Percentiles rank a stretch among this genome's conserved stretches.
These are phyloP conservation scores for Kwoniella shandongensis DNA, from an alignment of 768 basidiomycete genomes.

Conservation along the genomic window DNA sequence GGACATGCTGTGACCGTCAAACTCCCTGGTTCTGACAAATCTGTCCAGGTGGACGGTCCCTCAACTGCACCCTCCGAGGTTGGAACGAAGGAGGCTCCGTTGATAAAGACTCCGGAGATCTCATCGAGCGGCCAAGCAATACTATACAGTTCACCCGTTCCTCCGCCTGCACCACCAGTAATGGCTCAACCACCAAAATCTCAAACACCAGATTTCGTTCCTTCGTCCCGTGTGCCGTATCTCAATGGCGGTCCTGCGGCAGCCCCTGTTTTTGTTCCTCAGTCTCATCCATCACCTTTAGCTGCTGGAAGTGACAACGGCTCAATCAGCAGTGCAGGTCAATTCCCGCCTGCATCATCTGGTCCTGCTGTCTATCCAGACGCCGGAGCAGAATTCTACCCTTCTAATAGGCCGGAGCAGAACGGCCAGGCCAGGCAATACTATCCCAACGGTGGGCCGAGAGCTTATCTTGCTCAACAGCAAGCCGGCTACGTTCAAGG, in stretches of 20 bases:
- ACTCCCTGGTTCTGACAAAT: constrained; percentile 27
- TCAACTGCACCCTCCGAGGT: background rate
- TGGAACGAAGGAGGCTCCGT: background rate
- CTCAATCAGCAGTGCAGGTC: constrained; percentile 23
- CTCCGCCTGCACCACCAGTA: background rate
- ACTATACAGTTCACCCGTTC: constrained; percentile 11
- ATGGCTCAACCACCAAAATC: background rate
- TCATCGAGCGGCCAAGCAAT: constrained; percentile 14
- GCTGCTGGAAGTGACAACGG: constrained; percentile 27
- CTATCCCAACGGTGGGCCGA: background rate
- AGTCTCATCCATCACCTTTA: constrained; percentile 14
- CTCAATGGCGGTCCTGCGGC: background rate
- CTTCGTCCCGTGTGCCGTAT: background rate
- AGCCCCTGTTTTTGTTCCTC: background rate
- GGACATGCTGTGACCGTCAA: constrained; percentile 28
- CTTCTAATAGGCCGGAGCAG: background rate
- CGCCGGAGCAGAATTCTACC: background rate
- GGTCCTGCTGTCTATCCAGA: constrained; percentile 1
- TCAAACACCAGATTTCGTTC: background rate
- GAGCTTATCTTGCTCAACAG: background rate
- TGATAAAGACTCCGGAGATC: constrained; percentile 5
- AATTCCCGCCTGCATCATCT: constrained; percentile 10
- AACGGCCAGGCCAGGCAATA: background rate
- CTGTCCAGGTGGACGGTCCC: constrained; percentile 14
- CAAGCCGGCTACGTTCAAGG: background rate